Conservation (phyloP, 495 filamentous ascomycete species). For the Venustampulla echinocandica region DNA sequence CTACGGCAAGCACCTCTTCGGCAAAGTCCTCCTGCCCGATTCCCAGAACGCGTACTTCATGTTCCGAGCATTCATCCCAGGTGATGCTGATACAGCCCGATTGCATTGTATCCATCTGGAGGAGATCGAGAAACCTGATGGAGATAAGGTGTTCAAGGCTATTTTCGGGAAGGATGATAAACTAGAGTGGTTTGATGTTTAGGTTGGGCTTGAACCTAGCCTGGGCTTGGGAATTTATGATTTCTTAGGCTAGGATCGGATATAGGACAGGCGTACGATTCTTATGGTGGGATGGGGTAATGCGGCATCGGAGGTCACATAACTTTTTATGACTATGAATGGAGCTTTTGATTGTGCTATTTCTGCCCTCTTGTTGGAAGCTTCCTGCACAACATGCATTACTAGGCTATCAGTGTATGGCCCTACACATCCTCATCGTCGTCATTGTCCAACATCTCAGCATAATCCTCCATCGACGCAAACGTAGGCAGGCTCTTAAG, state of each 20-base stretch:
- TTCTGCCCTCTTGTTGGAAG: too few relatives aligned
- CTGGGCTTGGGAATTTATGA: background rate
- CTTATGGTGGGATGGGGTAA: background rate
- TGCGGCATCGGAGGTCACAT: background rate
- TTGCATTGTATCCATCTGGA: conserved; percentile 46
- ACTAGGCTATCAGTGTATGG: too few relatives aligned
- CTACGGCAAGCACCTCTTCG: conserved; percentile 50
- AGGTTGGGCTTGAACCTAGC: background rate
- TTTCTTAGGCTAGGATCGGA: too few relatives aligned
- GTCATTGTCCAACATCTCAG: conserved; percentile 69
- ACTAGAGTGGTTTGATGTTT: conserved; percentile 48
- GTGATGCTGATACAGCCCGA: conserved; percentile 33
- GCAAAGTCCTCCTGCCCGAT: conserved; percentile 43
- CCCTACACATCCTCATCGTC: conserved; percentile 38
- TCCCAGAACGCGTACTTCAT: conserved; percentile 21
- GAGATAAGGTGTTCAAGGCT: conserved; percentile 38
- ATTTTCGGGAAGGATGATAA: conserved; percentile 43
- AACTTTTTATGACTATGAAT: too few relatives aligned
- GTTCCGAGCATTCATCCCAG: conserved; percentile 29
- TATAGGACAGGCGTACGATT: background rate
- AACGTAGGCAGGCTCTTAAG: conserved; percentile 85
- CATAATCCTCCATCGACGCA: conserved; percentile 89
- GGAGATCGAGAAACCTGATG: conserved; percentile 36
- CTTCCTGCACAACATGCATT: too few relatives aligned
- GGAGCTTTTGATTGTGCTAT: too few relatives aligned